Conservation (phyloP, 805 yeast genomes). For the Cyberlindnera subsufficiens region DNA sequence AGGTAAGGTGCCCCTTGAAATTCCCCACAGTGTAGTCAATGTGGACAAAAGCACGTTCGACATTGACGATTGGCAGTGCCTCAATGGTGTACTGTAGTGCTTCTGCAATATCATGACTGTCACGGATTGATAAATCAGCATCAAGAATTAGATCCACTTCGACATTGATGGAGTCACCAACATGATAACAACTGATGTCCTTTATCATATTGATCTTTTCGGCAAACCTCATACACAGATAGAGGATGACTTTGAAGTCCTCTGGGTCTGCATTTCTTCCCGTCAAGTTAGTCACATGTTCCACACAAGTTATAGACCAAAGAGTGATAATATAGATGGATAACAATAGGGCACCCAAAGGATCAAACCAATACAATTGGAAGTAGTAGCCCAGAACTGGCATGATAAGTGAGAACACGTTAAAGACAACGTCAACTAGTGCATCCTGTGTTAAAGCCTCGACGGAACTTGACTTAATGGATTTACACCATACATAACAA, state of each 20-base stretch:
- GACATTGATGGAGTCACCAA: conserved; percentile 70
- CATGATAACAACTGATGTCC: conserved; percentile 66
- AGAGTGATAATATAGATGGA: conserved; percentile 56
- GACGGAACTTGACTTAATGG: conserved; percentile 57
- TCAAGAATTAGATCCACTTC: conserved; percentile 70
- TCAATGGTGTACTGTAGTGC: conserved; percentile 77
- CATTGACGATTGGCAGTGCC: conserved; percentile 65
- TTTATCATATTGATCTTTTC: conserved; percentile 60
- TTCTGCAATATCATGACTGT: conserved; percentile 76
- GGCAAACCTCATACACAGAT: conserved; percentile 64
- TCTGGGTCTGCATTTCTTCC: conserved; percentile 62
- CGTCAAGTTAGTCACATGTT: conserved; percentile 68
- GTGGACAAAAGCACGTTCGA: conserved; percentile 80
- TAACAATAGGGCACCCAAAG: conserved; percentile 62
- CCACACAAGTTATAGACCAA: conserved; percentile 63
- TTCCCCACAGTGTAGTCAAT: conserved; percentile 49
- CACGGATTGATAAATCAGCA: conserved; percentile 46
- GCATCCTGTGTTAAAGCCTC: conserved; percentile 84
- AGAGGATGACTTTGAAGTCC: conserved; percentile 62
- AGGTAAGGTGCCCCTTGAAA: conserved; percentile 30
- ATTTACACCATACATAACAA: conserved; percentile 60
- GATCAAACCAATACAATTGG: conserved; percentile 65
- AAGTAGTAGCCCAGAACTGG: conserved; percentile 54
- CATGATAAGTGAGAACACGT: conserved; percentile 62
- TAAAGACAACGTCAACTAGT: conserved; percentile 69